Conservation (phyloP, 129 eudicot genomes). For the Ambrosia trifida region DNA sequence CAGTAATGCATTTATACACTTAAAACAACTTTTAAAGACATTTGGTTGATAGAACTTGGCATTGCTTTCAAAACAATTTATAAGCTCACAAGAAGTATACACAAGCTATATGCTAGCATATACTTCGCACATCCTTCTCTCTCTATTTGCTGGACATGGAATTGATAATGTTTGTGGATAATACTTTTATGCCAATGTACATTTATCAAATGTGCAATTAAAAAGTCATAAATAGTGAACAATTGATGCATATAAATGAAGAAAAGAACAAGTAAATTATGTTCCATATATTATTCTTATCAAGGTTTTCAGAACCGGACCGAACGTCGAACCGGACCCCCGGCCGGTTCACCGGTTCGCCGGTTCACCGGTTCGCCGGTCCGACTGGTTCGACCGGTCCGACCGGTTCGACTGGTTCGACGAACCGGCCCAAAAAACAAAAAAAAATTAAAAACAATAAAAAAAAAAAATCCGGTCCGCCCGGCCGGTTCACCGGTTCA, state of each 20-base stretch:
- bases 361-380: too few relatives aligned
- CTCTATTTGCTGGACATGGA: background rate
- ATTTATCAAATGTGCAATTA: background rate
- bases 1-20: too few relatives aligned
- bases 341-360: too few relatives aligned
- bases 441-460: too few relatives aligned
- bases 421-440: too few relatives aligned
- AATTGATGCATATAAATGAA: background rate
- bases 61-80: background rate
- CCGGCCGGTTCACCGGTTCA: too few relatives aligned
- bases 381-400: too few relatives aligned
- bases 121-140: constrained; percentile 13
- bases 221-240: background rate
- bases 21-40: background rate
- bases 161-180: constrained; percentile 5
- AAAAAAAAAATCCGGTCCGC: too few relatives aligned
- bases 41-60: background rate
- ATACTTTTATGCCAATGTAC: constrained; percentile 7
- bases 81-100: background rate
- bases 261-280: background rate
- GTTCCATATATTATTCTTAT: background rate
- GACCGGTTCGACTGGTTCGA: too few relatives aligned
- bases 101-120: constrained; percentile 6
- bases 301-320: too few relatives aligned
- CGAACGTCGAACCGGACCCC: too few relatives aligned